Base-by-base conservation (phyloP, 192 early-diverging fungal species). In the Phycomyces nitens region DNA sequence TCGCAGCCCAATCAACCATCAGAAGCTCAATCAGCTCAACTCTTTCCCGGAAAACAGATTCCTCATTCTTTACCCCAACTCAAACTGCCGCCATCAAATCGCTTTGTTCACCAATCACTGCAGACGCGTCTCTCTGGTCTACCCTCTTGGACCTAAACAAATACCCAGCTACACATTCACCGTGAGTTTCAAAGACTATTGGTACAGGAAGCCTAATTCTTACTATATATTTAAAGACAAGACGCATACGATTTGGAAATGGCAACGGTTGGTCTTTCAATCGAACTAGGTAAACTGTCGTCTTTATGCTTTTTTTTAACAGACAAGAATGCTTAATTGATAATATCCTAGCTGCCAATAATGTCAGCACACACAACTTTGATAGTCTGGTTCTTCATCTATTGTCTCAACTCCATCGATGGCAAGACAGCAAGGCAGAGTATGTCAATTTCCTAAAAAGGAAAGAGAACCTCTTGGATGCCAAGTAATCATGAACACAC, bases 241-340 rank as follows among this genome's bases (percentile, higher is more conserved):
- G 86, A 88, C 64, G 85, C 85, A 26, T 87, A 81, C 72, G 88
- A 88, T 63, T 67, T 89, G 21, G 88, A 89, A 55, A 88, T 88
- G 84, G 74, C 77, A 11, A 86, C 84, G 34, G 77, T 85, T 11
- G 74, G 76, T 43, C 64, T 84, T 63, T 82, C 85, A 14, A 84
- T 87, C 53, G 80, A 83, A 58, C 68, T 87, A 57, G 77, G 86
- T 89, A 78, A 54, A 41, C 5, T 61, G 23, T 27, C 43, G 44
- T 40, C n/a, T 63, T 2, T 12, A 39, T 20, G 27, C 12, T 47
- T 29, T 23, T 26, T 26, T 40, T 22, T 67, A 1, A 53, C 23
- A 40, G 47, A 47, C 27, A 44, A 26, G 12, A 60, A 15, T 52
- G 51, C 12, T 27, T 14, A 40, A 51, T 34, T 61, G 15, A 42